phyloP scores from a whole-genome alignment of 2,329 filamentous ascomycete genomes.

The Diatrype stigma region DNA sequence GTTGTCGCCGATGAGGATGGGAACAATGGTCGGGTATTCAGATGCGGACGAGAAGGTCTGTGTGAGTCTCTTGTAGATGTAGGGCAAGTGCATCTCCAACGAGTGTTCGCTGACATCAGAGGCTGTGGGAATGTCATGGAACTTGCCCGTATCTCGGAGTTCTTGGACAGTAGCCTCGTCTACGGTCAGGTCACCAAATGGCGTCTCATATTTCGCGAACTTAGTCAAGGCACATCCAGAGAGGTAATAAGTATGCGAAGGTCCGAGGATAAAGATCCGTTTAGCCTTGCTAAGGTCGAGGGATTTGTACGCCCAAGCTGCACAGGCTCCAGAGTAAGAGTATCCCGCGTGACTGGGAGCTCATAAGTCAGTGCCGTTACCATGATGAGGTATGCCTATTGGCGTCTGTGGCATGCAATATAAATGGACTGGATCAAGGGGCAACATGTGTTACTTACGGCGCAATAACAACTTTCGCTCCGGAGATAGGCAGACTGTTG shows the following conservation, averaged over 20 bases:
- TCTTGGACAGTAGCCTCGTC: constrained; percentile 53
- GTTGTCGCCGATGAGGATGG: constrained; percentile 80
- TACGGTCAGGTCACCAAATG: constrained; percentile 65
- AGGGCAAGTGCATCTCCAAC: constrained; percentile 94
- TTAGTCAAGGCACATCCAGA: constrained; percentile 70
- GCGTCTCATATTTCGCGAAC: constrained; percentile 68
- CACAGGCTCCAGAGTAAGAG: constrained; percentile 83
- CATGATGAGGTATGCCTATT: background rate
- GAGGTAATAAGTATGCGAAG: constrained; percentile 84
- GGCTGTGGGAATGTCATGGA: constrained; percentile 58
- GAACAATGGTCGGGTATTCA: constrained; percentile 70
- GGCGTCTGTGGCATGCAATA: background rate
- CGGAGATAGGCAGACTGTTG: constrained; percentile 59
- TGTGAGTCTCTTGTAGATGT: constrained; percentile 74
- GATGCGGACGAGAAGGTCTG: constrained; percentile 45
- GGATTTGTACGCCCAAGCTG: constrained; percentile 90
- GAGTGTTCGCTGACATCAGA: constrained; percentile 85
- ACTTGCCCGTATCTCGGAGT: constrained; percentile 49
- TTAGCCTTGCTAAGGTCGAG: constrained; percentile 80
- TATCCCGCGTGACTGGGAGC: constrained; percentile 81
- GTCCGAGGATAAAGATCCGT: constrained; percentile 86
- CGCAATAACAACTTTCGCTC: constrained; percentile 82
- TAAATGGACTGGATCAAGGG: constrained; percentile 4
- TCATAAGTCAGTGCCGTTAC: background rate
- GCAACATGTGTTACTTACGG: constrained; percentile 59